Base-by-base conservation (phyloP, 371 early-diverging fungal genomes). In the Mortierella sp. region DNA sequence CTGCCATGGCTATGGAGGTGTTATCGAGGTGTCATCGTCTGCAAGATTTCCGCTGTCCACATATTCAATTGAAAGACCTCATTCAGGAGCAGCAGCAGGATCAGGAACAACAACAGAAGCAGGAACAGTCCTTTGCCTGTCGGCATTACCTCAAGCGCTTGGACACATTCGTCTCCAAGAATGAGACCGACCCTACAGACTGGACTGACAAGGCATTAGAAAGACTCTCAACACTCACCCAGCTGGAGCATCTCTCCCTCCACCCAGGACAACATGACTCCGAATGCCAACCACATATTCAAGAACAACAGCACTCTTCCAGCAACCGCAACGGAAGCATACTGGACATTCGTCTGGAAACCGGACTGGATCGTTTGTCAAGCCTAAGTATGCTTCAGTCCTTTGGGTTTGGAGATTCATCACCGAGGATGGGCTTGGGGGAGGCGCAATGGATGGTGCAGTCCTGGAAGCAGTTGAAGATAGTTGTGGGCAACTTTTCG, bases 401-500 rank as follows among this genome's bases (percentile, higher is more conserved):
- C 63, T 63, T 63, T 63, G 34, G 16, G 63, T 63, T 63, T 63
- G 63, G 63, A 14, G 38, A 34, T 34, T 63, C 63, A 16, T 63
- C 63, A 19, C 38, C 34, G 63, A 63, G 31, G 63, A 34, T 63
- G 63, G 63, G 63, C 8, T 6, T 31, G 34, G 19, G 34, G 2
- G 63, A 63, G 16, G 63, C 63, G 11, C 63, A 63, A 9, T 63
- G 63, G 63, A 63, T 63, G 34, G 63, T 60, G 5, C 63, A 60
- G 31, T 16, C 63, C 1, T 7, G 63, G 34, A 31, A 31, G 5
- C 31, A 60, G 63, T 60, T 60, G 60, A 63, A 63, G 19, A 31
- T 16, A 7, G 63, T 63, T 31, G 31, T 63, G 63, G 63, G 63
- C 7, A 63, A 31, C 19, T 63, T 63, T 63, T 31, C 63, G 16